A percentile compares a stretch with the other conserved stretches of the same genome.
Conservation (phyloP, 176 grass and related monocot genomes). For the Guadua angustifolia region DNA sequence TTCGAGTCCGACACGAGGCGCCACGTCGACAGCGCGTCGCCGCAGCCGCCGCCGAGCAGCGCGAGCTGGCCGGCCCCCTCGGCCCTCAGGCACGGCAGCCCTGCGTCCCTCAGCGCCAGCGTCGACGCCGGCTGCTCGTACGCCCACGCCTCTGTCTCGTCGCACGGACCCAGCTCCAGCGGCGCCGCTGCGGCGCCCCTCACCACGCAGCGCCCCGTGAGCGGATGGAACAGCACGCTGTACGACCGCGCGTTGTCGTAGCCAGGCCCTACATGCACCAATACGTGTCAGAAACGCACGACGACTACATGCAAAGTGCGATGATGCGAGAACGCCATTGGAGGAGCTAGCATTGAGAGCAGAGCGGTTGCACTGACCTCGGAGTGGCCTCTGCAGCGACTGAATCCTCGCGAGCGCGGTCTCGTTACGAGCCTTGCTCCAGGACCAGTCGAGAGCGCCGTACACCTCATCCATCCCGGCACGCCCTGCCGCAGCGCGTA, state of each 20-base stretch:
- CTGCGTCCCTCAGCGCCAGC: conserved; percentile 43
- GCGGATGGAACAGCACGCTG: conserved; percentile 60
- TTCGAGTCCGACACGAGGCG: conserved; percentile 64
- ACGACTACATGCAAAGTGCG: neutral
- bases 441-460: conserved; percentile 64
- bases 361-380: conserved; percentile 30
- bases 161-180: conserved; percentile 60
- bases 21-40: conserved; percentile 59
- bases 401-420: conserved; percentile 45
- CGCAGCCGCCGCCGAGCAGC: conserved; percentile 48
- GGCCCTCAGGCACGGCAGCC: conserved; percentile 55
- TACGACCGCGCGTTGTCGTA: conserved; percentile 43
- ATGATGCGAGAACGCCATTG: neutral
- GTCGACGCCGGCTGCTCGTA: conserved; percentile 41
- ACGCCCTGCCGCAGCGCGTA: conserved; percentile 70
- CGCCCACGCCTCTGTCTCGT: conserved; percentile 55
- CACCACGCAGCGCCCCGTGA: conserved; percentile 56
- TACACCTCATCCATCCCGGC: conserved; percentile 56
- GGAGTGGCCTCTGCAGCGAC: conserved; percentile 56
- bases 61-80: conserved; percentile 46
- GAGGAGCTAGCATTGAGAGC: neutral
- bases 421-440: conserved; percentile 49
- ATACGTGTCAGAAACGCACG: neutral
- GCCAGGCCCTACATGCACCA: conserved; percentile 50
- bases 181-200: neutral